Evolutionary conservation across 1,284 basidiomycete species (phyloP).

Genomic region (Rhodofomes roseus): DNA sequence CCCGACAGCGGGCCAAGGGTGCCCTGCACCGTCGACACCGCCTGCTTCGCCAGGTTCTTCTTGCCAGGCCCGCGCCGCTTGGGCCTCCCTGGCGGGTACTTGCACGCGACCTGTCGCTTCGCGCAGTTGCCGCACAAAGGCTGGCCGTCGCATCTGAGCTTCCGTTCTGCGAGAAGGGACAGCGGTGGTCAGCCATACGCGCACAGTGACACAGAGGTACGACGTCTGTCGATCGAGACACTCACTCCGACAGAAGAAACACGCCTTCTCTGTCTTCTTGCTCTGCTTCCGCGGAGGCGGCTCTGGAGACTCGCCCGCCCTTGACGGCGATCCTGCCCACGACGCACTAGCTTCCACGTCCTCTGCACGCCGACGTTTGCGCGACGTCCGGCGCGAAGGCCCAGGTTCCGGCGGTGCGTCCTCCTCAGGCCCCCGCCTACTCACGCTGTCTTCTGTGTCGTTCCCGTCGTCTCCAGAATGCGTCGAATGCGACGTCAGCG

Average conservation of each 20-base stretch:
- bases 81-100: conserved; percentile 47
- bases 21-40: not conserved
- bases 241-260: conserved; percentile 72
- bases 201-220: not conserved
- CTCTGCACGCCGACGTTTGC: not conserved
- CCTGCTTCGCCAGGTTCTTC: conserved; percentile 32
- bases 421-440: not conserved
- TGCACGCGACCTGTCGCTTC: conserved; percentile 44
- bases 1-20: not conserved
- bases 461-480: conserved; percentile 1
- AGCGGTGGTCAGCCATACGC: not conserved
- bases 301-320: not conserved
- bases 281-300: not conserved
- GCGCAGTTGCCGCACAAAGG: conserved; percentile 60
- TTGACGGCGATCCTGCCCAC: not conserved
- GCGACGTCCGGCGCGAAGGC: not conserved
- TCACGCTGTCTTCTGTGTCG: conserved; percentile 1
- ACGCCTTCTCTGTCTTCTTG: conserved; percentile 58
- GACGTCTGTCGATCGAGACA: not conserved
- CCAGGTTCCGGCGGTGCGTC: not conserved
- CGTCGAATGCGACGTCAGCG: conserved; percentile 1
- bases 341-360: not conserved
- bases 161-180: conserved; percentile 45
- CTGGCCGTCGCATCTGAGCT: conserved; percentile 66
- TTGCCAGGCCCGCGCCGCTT: conserved; percentile 68